Conservation (phyloP, 495 filamentous ascomycete genomes). For the Cercophora samala region DNA sequence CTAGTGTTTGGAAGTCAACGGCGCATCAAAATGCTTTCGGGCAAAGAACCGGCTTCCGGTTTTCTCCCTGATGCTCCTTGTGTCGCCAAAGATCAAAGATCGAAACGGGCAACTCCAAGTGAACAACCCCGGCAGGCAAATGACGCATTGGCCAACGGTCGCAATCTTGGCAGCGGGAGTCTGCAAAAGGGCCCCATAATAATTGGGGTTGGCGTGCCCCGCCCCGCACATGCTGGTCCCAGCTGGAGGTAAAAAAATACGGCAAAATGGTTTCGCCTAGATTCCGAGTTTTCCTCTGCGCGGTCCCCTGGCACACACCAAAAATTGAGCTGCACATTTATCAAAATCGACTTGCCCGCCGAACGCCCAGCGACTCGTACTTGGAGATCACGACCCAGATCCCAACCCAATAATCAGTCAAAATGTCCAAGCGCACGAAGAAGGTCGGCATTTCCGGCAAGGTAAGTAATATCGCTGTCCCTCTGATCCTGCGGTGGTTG, state of each 20-base stretch:
- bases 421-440: slow-evolving; percentile 97
- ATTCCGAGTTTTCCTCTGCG: slow-evolving; percentile 20
- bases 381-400: slow-evolving; percentile 22
- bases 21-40: not conserved
- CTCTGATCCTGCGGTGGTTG: not conserved
- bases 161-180: not conserved
- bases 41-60: not conserved
- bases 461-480: slow-evolving; percentile 31
- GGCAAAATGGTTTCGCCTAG: slow-evolving; percentile 34
- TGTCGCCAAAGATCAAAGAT: not conserved
- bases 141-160: slow-evolving; percentile 1
- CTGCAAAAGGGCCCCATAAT: not conserved
- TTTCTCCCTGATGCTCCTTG: not conserved
- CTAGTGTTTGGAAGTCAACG: not conserved
- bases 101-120: not conserved
- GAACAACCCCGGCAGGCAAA: not conserved
- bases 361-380: slow-evolving; percentile 20
- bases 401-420: slow-evolving; percentile 45
- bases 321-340: slow-evolving; percentile 33
- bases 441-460: slow-evolving; percentile 84
- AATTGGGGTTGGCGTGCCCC: slow-evolving; percentile 12
- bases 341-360: slow-evolving; percentile 33
- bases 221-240: slow-evolving; percentile 9
- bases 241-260: slow-evolving; percentile 11
- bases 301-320: slow-evolving; percentile 24